phyloP scores from a whole-genome alignment of 202 grass and related monocot genomes.

The Cymbopogon flexuosus region DNA sequence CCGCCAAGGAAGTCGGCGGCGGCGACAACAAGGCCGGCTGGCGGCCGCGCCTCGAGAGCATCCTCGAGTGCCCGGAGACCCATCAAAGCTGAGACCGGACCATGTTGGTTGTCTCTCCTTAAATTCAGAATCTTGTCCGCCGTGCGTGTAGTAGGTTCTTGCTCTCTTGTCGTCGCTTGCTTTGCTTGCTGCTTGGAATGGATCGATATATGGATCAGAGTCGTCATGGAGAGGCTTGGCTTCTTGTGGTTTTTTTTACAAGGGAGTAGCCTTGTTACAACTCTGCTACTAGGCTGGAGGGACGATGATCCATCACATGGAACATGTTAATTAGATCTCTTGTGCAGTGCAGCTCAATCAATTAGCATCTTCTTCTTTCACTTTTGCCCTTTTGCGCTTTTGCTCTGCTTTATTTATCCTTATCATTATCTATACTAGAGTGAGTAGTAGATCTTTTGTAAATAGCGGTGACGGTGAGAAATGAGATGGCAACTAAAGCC shows the following conservation, averaged over 20 bases:
- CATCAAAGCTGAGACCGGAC: background rate
- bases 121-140: background rate
- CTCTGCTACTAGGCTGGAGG: background rate
- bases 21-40: conserved; percentile 12
- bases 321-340: background rate
- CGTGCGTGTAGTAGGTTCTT: background rate
- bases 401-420: background rate
- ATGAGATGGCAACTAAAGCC: background rate
- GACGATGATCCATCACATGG: background rate
- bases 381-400: background rate
- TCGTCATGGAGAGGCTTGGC: background rate
- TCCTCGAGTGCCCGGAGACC: conserved; percentile 50
- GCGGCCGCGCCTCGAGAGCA: conserved; percentile 59
- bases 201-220: background rate
- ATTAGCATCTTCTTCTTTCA: background rate
- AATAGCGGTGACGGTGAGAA: conserved; percentile 9
- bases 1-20: background rate
- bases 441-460: background rate
- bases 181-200: background rate
- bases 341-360: background rate
- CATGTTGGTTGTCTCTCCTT: background rate
- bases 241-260: conserved; percentile 10
- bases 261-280: conserved; percentile 11
- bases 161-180: background rate
- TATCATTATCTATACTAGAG: background rate